Conservation (phyloP, 2,329 filamentous ascomycete species). For the Phialophora macrospora region DNA sequence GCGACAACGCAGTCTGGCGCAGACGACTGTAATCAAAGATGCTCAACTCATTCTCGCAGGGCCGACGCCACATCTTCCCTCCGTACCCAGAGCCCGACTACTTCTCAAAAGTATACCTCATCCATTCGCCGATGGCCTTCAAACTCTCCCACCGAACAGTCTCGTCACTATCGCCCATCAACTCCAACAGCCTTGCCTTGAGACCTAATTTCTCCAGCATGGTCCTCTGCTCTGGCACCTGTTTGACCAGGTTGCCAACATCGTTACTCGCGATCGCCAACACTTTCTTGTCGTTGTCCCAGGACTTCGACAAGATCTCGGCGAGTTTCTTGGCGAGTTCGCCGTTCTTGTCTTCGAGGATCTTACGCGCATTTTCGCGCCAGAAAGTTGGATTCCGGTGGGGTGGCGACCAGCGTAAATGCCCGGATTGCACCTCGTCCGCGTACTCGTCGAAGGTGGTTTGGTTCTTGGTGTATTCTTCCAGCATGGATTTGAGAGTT, state of each 20-base stretch:
- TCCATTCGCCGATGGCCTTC: conserved; percentile 78
- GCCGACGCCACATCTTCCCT: not conserved
- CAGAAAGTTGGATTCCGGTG: conserved; percentile 87
- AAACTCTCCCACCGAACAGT: conserved; percentile 91
- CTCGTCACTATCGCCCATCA: conserved; percentile 90
- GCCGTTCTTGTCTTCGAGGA: conserved; percentile 81
- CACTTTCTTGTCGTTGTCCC: conserved; percentile 85
- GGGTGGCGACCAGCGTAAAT: conserved; percentile 89
- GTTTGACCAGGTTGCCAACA: conserved; percentile 83
- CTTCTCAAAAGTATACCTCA: conserved; percentile 70
- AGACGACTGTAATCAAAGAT: not conserved
- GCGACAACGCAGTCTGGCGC: not conserved
- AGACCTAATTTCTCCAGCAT: conserved; percentile 82
- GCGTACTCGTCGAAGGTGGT: conserved; percentile 73
- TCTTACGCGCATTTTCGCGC: conserved; percentile 86
- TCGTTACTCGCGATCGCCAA: conserved; percentile 93
- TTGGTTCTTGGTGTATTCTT: conserved; percentile 78
- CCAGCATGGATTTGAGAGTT: conserved; percentile 68
- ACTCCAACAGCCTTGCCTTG: conserved; percentile 86
- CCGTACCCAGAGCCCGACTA: conserved; percentile 29
- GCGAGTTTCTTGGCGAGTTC: conserved; percentile 78
- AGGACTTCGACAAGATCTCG: conserved; percentile 80
- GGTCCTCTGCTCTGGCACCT: conserved; percentile 80
- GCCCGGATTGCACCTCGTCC: conserved; percentile 81
- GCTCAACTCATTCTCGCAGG: not conserved